Percentiles rank a stretch among this genome's conserved stretches.
Evolutionary conservation across 2,329 filamentous ascomycete species (phyloP).

Genomic region (Fusarium chuoi): DNA sequence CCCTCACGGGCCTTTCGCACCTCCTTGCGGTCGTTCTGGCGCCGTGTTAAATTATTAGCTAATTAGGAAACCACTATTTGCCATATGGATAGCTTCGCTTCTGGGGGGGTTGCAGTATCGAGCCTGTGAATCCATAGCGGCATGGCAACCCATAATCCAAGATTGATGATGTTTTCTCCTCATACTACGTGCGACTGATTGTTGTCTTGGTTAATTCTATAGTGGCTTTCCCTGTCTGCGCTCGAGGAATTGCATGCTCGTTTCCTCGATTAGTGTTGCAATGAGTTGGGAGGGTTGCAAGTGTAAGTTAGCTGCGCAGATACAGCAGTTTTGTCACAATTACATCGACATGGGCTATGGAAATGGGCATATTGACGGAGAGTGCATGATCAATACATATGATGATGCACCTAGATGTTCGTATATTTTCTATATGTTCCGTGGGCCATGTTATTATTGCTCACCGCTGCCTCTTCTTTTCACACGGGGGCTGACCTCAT

Average conservation of each 20-base stretch:
- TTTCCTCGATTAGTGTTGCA: conserved; percentile 13
- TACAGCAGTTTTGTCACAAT: conserved; percentile 10
- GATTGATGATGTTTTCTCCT: neutral
- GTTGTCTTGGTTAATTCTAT: neutral
- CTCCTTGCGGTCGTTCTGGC: neutral
- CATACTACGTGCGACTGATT: neutral
- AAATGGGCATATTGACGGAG: conserved; percentile 1
- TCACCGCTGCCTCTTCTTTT: conserved; percentile 26
- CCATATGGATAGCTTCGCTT: neutral
- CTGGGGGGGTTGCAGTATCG: neutral
- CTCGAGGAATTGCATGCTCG: neutral
- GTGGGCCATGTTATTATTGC: conserved; percentile 26
- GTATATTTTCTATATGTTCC: conserved; percentile 6
- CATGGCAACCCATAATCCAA: neutral
- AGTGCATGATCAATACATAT: conserved; percentile 9
- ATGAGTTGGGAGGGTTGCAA: conserved; percentile 16
- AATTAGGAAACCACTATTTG: neutral
- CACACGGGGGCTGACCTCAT: neutral
- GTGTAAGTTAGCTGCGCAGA: conserved; percentile 5
- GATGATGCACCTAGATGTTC: neutral
- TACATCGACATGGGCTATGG: conserved; percentile 1
- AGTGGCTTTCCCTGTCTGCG: neutral
- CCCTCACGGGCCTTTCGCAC: neutral
- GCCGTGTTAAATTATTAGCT: neutral
- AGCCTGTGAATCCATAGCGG: neutral